phyloP scores from a whole-genome alignment of 768 basidiomycete genomes.

The Russula sp. region DNA sequence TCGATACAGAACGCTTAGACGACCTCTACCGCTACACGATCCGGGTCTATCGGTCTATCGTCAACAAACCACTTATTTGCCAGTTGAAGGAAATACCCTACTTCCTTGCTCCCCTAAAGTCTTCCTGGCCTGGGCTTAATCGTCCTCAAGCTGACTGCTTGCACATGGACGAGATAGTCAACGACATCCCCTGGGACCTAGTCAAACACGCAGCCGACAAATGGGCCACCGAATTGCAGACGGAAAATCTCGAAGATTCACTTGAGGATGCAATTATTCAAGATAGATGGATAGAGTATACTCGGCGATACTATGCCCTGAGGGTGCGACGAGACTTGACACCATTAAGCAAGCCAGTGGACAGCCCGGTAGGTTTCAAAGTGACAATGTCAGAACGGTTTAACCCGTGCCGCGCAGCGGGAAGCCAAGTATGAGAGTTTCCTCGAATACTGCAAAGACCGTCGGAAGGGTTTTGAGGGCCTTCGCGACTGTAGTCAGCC shows the following conservation, averaged over 20 bases:
- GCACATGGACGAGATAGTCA: conserved; percentile 35
- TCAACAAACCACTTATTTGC: conserved; percentile 66
- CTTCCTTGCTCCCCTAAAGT: conserved; percentile 57
- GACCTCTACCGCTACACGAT: conserved; percentile 57
- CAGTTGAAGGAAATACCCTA: conserved; percentile 50
- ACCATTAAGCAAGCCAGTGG: conserved; percentile 63
- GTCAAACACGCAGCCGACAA: conserved; percentile 47
- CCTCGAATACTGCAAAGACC: conserved; percentile 59
- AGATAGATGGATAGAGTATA: conserved; percentile 72
- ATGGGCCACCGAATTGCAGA: conserved; percentile 47
- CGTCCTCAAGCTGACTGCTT: conserved; percentile 25
- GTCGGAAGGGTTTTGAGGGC: conserved; percentile 56
- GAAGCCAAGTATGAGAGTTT: conserved; percentile 56
- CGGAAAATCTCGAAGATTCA: conserved; percentile 33
- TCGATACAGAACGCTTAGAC: conserved; percentile 43
- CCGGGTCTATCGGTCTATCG: conserved; percentile 52
- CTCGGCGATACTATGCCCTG: conserved; percentile 57
- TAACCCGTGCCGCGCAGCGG: conserved; percentile 38
- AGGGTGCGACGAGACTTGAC: conserved; percentile 59
- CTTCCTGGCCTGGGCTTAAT: conserved; percentile 33
- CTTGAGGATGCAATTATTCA: conserved; percentile 58
- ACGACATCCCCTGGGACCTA: conserved; percentile 57
- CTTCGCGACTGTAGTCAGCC: conserved; percentile 61
- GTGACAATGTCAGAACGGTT: conserved; percentile 4
- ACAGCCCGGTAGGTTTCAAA: conserved; percentile 47